These are phyloP conservation scores for Echium plantagineum DNA, from an alignment of 257 asterid genomes.

Conservation along the genomic window DNA sequence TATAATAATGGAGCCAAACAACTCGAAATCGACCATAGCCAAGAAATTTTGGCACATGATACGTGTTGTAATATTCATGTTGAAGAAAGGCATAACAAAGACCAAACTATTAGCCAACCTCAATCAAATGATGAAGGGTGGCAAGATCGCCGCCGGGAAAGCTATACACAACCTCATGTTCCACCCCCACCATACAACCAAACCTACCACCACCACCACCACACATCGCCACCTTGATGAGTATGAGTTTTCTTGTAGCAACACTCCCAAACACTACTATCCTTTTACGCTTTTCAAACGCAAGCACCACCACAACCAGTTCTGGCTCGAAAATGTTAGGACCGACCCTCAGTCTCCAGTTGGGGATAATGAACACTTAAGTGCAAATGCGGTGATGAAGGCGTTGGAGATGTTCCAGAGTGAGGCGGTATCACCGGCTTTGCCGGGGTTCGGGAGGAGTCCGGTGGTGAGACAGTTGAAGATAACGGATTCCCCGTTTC, in stretches of 20 bases:
- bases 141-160: slow-evolving; percentile 10
- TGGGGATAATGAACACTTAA: not conserved
- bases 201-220: not conserved
- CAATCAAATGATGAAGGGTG: slow-evolving; percentile 15
- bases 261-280: slow-evolving; percentile 4
- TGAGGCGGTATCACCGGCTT: slow-evolving; percentile 24
- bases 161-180: slow-evolving; percentile 14
- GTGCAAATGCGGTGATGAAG: slow-evolving; percentile 18
- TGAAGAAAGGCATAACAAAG: slow-evolving; percentile 18
- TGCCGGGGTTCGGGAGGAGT: slow-evolving; percentile 27
- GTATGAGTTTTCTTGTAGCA: slow-evolving; percentile 13
- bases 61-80: slow-evolving; percentile 6
- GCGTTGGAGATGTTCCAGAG: slow-evolving; percentile 39
- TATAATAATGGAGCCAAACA: slow-evolving; percentile 15
- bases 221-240: not conserved
- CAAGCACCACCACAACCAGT: too few relatives aligned
- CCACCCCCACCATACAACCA: slow-evolving; percentile 4
- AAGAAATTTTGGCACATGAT: slow-evolving; percentile 15
- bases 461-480: slow-evolving; percentile 29
- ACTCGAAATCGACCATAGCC: slow-evolving; percentile 3
- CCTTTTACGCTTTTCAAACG: too few relatives aligned
- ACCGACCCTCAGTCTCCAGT: not conserved
- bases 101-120: slow-evolving; percentile 15
- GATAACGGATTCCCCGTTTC: slow-evolving; percentile 24
- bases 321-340: too few relatives aligned